Evolutionary conservation across 2,329 filamentous ascomycete species (phyloP).

Genomic region (Hypoxylon sp.): DNA sequence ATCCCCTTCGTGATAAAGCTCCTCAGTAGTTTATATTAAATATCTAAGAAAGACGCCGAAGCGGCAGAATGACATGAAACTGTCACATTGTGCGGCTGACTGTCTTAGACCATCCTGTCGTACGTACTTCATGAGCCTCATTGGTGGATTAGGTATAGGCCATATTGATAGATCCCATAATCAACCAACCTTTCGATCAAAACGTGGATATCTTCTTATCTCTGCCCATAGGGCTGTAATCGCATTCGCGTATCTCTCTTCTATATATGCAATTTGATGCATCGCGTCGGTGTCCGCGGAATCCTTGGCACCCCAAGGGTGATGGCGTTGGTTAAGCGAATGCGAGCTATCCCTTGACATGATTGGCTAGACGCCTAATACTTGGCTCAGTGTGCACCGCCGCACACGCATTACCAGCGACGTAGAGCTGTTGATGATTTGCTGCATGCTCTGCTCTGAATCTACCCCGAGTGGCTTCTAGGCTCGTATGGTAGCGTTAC

Average conservation of each 20-base stretch:
- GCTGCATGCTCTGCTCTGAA: background rate
- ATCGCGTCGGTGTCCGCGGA: background rate
- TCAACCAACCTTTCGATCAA: background rate
- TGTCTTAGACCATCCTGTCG: background rate
- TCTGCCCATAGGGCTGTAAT: background rate
- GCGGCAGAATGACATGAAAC: background rate
- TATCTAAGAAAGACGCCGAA: background rate
- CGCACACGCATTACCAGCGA: constrained; percentile 6
- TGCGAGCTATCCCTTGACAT: constrained; percentile 3
- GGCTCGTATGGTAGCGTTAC: constrained; percentile 2
- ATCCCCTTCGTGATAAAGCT: background rate
- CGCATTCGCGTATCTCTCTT: constrained; percentile 16
- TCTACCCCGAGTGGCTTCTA: background rate
- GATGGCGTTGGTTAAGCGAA: constrained; percentile 8
- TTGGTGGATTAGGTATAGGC: background rate
- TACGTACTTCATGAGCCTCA: background rate
- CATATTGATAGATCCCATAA: background rate
- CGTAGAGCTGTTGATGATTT: background rate
- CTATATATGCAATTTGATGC: background rate
- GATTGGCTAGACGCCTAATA: constrained; percentile 8
- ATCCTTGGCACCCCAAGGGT: background rate
- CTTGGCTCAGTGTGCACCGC: background rate
- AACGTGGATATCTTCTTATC: background rate
- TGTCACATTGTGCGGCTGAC: background rate
- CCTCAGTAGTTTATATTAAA: background rate